A percentile compares a stretch with the other conserved stretches of the same genome.
Conservation (phyloP, 495 filamentous ascomycete species). For the Neurospora sp. region DNA sequence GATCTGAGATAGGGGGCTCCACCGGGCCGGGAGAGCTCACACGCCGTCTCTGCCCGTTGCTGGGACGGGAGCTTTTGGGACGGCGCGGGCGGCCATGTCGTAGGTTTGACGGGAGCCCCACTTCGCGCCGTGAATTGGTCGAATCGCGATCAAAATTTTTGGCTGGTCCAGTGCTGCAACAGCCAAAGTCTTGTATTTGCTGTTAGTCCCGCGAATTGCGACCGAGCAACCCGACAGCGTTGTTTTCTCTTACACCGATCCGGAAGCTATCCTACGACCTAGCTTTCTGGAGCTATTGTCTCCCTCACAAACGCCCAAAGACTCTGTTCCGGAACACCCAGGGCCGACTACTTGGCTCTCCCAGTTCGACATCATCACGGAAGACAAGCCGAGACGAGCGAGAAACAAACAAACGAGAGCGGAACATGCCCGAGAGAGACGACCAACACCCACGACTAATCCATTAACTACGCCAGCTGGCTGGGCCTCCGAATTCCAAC, state of each 20-base stretch:
- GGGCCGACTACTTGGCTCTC: neutral
- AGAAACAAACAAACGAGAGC: neutral
- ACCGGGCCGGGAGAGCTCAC: neutral
- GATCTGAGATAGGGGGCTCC: neutral
- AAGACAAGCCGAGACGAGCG: neutral
- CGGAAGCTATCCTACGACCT: neutral
- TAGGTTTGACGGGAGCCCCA: neutral
- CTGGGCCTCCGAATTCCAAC: slow-evolving; percentile 1
- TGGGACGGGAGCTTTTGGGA: neutral
- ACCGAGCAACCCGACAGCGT: neutral
- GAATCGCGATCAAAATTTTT: neutral
- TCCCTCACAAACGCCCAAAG: neutral
- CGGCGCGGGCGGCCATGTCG: neutral
- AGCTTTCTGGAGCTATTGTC: neutral
- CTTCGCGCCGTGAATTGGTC: neutral
- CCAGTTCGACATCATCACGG: neutral
- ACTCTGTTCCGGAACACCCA: neutral
- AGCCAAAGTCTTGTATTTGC: neutral
- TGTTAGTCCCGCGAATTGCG: neutral
- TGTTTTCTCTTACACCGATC: neutral
- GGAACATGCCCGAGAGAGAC: neutral
- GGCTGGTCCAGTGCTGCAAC: neutral
- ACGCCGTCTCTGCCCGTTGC: neutral
- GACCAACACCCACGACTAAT: neutral
- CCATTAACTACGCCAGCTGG: neutral